These are phyloP conservation scores for Leucaena leucocephala DNA, from an alignment of 306 rosid species.

Conservation along the genomic window DNA sequence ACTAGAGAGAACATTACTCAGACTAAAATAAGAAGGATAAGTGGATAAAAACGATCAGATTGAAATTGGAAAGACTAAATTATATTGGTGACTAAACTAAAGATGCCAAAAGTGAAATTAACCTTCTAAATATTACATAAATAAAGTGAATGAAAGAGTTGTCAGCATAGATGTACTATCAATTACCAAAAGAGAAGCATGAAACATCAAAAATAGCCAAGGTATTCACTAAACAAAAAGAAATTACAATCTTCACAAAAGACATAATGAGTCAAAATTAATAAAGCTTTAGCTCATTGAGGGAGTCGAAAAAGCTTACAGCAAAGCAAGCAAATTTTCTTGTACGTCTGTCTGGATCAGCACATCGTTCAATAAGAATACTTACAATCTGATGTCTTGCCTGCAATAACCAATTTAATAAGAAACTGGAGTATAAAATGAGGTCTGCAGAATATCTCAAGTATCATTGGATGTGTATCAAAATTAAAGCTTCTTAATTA, in stretches of 20 bases:
- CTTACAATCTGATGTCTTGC: conserved; percentile 71
- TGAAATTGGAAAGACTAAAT: neutral
- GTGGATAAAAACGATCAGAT: neutral
- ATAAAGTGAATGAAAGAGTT: neutral
- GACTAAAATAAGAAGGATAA: conserved; percentile 2
- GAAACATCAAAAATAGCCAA: neutral
- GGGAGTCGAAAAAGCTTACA: conserved; percentile 60
- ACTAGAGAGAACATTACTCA: neutral
- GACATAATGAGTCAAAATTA: conserved; percentile 1
- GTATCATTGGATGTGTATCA: neutral
- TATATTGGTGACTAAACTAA: neutral
- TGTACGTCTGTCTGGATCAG: conserved; percentile 93
- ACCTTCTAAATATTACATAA: neutral
- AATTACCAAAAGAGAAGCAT: neutral
- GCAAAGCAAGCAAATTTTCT: conserved; percentile 98
- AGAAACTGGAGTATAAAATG: conserved; percentile 32
- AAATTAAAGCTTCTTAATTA: neutral
- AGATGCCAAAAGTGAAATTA: neutral
- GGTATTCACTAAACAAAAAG: neutral
- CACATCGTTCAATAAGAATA: conserved; percentile 85
- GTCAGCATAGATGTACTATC: neutral
- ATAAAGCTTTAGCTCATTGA: conserved; percentile 11
- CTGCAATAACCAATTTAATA: conserved; percentile 48
- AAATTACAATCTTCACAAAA: neutral
- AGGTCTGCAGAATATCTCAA: conserved; percentile 1